phyloP scores from a whole-genome alignment of 129 eudicot genomes.

The Oenanthe sinensis region DNA sequence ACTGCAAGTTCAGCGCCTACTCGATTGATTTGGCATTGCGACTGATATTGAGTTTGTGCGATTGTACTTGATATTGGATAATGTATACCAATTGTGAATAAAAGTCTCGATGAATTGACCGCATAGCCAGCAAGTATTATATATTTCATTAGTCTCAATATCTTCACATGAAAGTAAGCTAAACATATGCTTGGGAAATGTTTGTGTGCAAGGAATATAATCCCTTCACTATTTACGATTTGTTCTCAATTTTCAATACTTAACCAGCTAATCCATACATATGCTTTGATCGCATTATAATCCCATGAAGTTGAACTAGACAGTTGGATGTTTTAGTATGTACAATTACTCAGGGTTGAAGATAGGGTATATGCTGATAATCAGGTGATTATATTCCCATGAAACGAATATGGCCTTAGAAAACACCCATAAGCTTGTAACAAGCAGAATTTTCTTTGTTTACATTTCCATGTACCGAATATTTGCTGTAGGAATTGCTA shows the following conservation, averaged over 20 bases:
- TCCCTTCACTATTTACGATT: background rate
- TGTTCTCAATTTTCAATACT: background rate
- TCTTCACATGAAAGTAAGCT: background rate
- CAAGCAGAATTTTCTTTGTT: background rate
- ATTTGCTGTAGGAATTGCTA: conserved; percentile 24
- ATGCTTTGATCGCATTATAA: background rate
- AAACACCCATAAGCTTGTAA: background rate
- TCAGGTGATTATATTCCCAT: background rate
- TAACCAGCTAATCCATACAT: background rate
- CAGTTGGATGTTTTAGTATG: background rate
- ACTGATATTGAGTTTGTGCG: background rate
- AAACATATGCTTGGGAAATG: background rate
- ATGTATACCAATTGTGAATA: too few species aligned
- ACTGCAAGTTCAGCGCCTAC: background rate
- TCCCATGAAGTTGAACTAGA: background rate
- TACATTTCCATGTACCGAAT: background rate
- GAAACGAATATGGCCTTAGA: background rate
- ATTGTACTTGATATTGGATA: too few species aligned
- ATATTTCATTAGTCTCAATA: background rate
- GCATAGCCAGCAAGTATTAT: too few species aligned
- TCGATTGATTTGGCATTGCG: background rate
- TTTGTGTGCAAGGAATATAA: background rate
- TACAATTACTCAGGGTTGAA: background rate
- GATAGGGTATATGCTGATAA: background rate
- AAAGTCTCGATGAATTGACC: too few species aligned